Conservation (phyloP, 768 basidiomycete species). For the Rhizopogon salebrosus region DNA sequence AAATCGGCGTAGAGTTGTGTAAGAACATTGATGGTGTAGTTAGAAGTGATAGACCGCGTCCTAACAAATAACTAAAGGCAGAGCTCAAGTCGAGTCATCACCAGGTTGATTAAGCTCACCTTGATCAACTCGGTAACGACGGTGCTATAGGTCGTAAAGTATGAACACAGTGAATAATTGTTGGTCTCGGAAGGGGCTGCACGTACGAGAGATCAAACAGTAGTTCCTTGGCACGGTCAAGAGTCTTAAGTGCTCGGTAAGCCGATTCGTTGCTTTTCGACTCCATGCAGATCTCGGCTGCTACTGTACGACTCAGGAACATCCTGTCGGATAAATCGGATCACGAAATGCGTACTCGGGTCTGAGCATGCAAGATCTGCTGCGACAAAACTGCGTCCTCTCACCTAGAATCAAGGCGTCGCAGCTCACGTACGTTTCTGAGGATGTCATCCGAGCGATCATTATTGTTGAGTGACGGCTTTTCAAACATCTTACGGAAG, state of each 20-base stretch:
- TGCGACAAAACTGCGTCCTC: constrained; percentile 10
- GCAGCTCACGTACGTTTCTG: constrained; percentile 66
- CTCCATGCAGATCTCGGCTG: constrained; percentile 80
- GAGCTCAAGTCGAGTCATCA: constrained; percentile 3
- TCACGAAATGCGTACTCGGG: not conserved
- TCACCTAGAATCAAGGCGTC: constrained; percentile 64
- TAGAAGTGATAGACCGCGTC: constrained; percentile 58
- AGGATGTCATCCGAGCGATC: constrained; percentile 58
- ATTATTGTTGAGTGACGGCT: constrained; percentile 41
- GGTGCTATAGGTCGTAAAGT: constrained; percentile 13
- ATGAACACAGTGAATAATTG: not conserved
- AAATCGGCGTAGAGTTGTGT: constrained; percentile 64
- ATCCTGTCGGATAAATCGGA: constrained; percentile 40
- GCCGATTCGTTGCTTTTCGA: constrained; percentile 65
- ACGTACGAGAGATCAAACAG: constrained; percentile 65
- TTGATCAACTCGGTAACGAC: constrained; percentile 65
- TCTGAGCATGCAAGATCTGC: constrained; percentile 2
- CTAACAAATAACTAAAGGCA: constrained; percentile 56
- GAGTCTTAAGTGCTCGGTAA: constrained; percentile 60
- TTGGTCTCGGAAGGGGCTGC: not conserved
- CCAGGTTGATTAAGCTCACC: constrained; percentile 31
- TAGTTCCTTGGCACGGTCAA: constrained; percentile 61
- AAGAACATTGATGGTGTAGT: constrained; percentile 45
- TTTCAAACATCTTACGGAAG: constrained; percentile 84
- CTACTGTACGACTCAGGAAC: constrained; percentile 81